These are phyloP conservation scores for Trypanosoma platydactyli DNA, from an alignment of 208 protist species.

Conservation along the genomic window DNA sequence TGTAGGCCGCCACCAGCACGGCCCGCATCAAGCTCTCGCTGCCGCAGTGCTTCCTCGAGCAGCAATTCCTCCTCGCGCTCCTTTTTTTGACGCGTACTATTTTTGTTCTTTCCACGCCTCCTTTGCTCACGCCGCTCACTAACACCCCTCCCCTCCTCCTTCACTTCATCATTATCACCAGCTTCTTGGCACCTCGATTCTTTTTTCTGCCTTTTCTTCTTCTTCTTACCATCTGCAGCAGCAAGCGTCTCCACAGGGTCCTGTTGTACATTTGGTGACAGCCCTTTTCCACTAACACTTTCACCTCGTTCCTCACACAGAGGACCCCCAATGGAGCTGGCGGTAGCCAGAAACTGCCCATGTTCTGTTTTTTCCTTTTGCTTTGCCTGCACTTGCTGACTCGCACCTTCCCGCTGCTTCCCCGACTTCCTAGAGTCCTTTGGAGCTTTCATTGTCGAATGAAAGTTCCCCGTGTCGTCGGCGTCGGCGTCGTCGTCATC, in stretches of 20 bases:
- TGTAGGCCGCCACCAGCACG: neutral
- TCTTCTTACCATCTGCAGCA: neutral
- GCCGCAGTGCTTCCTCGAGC: slow-evolving; percentile 57
- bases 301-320: neutral
- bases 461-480: slow-evolving; percentile 11
- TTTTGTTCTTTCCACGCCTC: slow-evolving; percentile 35
- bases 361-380: slow-evolving; percentile 8
- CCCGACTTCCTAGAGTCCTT: slow-evolving; percentile 2
- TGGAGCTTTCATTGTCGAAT: slow-evolving; percentile 20
- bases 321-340: neutral
- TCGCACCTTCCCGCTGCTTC: neutral
- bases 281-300: neutral
- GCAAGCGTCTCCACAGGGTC: too few species aligned
- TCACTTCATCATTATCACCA: neutral
- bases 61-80: slow-evolving; percentile 73
- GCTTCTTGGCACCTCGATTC: neutral
- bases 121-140: slow-evolving; percentile 27
- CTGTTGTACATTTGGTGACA: too few species aligned
- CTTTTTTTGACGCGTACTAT: slow-evolving; percentile 34
- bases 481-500: slow-evolving; percentile 32
- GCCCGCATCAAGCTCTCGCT: slow-evolving; percentile 24
- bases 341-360: too few species aligned
- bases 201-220: neutral
- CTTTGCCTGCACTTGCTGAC: slow-evolving; percentile 25
- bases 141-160: neutral